phyloP scores from a whole-genome alignment of 192 early-diverging fungal genomes.

The Powellomyces hirtus region DNA sequence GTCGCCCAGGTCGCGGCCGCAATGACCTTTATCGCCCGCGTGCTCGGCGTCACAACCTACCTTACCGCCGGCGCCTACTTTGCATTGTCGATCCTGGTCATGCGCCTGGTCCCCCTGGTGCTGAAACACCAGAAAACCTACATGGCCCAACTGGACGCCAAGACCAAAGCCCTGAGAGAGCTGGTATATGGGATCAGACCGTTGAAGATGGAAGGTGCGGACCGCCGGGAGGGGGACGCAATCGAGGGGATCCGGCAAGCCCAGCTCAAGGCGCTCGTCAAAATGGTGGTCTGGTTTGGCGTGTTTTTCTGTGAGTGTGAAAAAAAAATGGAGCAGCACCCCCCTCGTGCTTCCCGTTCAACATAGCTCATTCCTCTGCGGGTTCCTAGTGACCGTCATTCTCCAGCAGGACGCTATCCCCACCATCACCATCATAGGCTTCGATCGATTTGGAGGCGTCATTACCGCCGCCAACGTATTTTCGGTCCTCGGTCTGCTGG shows the following conservation, averaged over 20 bases:
- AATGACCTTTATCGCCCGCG: background rate
- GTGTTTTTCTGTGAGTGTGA: background rate
- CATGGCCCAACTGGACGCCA: background rate
- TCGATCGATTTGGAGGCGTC: background rate
- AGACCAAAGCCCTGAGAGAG: background rate
- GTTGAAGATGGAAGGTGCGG: background rate
- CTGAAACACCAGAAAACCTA: background rate
- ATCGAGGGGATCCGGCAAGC: background rate
- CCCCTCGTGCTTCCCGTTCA: too few relatives aligned
- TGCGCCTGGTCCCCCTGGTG: background rate
- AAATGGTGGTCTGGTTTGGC: background rate
- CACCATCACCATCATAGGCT: background rate
- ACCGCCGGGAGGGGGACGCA: background rate
- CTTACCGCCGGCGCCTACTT: constrained; percentile 13
- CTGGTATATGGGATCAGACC: background rate
- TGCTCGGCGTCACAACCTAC: background rate
- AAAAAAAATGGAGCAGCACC: background rate
- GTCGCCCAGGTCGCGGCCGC: background rate
- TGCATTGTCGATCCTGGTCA: background rate
- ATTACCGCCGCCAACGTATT: background rate
- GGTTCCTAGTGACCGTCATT: background rate
- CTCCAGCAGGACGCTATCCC: constrained; percentile 1
- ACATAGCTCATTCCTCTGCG: background rate
- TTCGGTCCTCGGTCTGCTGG: background rate
- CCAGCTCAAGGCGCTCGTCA: background rate